phyloP scores from a whole-genome alignment of 2,329 filamentous ascomycete species.

The Aspergillus eucalypticola region DNA sequence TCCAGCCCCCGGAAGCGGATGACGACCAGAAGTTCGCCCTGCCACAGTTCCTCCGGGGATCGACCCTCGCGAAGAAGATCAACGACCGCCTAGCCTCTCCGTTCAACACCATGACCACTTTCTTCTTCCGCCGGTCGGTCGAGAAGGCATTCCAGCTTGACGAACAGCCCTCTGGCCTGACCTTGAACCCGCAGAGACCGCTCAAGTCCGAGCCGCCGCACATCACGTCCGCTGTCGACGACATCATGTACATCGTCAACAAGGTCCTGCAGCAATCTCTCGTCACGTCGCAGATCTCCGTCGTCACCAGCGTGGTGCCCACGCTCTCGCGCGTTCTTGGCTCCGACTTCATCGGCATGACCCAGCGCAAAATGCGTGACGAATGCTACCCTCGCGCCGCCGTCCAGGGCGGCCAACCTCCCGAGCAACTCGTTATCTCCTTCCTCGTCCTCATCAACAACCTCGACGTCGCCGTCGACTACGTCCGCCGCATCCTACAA shows the following conservation, averaged over 20 bases:
- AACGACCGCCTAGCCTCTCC: constrained; percentile 71
- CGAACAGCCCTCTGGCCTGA: constrained; percentile 77
- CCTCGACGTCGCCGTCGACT: constrained; percentile 87
- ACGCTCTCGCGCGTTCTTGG: constrained; percentile 77
- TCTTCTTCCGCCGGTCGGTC: constrained; percentile 94
- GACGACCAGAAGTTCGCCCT: constrained; percentile 62
- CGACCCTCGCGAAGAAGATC: constrained; percentile 78
- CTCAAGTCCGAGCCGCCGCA: constrained; percentile 79
- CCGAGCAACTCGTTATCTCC: constrained; percentile 81
- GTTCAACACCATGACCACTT: constrained; percentile 90
- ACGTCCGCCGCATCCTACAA: constrained; percentile 80
- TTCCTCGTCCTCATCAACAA: constrained; percentile 96
- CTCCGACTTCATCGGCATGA: constrained; percentile 92
- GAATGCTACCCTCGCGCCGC: constrained; percentile 84
- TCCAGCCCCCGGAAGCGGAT: constrained; percentile 42
- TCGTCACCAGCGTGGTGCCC: constrained; percentile 76
- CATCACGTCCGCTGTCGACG: constrained; percentile 93
- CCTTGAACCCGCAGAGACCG: constrained; percentile 70
- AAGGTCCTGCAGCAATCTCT: constrained; percentile 84
- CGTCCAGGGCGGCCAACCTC: constrained; percentile 77
- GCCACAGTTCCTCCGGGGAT: constrained; percentile 74
- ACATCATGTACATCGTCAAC: constrained; percentile 99
- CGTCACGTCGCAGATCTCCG: constrained; percentile 77
- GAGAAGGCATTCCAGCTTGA: constrained; percentile 98
- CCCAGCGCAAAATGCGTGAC: constrained; percentile 95